These are phyloP conservation scores for Areca catechu DNA, from an alignment of 176 grass and related monocot species.

Conservation along the genomic window DNA sequence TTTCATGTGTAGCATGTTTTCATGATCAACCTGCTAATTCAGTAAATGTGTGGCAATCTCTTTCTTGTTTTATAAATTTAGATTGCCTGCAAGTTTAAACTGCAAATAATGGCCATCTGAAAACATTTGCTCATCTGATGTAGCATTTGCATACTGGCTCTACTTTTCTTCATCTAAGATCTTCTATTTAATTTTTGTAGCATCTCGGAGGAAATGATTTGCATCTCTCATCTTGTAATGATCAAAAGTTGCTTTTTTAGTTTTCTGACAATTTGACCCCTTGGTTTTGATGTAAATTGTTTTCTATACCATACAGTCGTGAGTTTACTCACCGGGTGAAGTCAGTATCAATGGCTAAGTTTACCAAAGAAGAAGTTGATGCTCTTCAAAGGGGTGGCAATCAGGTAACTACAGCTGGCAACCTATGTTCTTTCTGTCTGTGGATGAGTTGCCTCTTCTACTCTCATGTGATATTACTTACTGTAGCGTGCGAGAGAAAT, in stretches of 20 bases:
- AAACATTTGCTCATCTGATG: too few species aligned
- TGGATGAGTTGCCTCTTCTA: conserved; percentile 5
- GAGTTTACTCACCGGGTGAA: conserved; percentile 98
- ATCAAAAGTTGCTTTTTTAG: not conserved
- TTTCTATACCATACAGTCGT: conserved; percentile 35
- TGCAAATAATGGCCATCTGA: too few species aligned
- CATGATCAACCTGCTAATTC: too few species aligned
- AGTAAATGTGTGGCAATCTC: too few species aligned
- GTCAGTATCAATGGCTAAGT: conserved; percentile 92
- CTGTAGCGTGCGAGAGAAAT: conserved; percentile 70
- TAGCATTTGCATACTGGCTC: too few species aligned
- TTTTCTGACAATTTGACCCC: not conserved
- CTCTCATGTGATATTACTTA: conserved; percentile 24
- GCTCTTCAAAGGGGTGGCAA: conserved; percentile 85
- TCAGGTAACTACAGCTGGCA: conserved; percentile 48
- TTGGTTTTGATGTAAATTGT: conserved; percentile 16
- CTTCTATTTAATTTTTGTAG: too few species aligned
- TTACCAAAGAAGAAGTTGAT: conserved; percentile 77
- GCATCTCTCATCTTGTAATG: not conserved
- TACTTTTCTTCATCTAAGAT: too few species aligned
- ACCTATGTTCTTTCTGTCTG: not conserved
- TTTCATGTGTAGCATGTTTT: too few species aligned
- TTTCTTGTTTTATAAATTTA: too few species aligned
- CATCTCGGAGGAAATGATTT: not conserved
- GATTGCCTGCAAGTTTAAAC: too few species aligned